A percentile compares a stretch with the other conserved stretches of the same genome.
phyloP scores from a whole-genome alignment of 768 basidiomycete species.

The Phanerochaete sordida region DNA sequence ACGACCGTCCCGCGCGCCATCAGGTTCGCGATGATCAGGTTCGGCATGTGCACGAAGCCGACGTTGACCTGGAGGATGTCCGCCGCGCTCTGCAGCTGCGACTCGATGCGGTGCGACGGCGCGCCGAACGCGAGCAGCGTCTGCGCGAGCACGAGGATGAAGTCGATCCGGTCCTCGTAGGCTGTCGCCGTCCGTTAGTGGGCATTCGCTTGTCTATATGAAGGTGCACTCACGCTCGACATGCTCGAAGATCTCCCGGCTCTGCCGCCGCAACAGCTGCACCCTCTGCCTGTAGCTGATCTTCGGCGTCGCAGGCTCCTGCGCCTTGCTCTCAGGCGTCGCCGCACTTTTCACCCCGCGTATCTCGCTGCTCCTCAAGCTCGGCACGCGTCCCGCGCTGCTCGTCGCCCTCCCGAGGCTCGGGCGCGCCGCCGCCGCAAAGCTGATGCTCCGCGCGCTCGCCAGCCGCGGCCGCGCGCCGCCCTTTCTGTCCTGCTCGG shows the following conservation, averaged over 20 bases:
- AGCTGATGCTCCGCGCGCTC: neutral
- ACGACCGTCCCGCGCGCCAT: slow-evolving; percentile 69
- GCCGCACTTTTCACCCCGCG: neutral
- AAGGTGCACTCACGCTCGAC: slow-evolving; percentile 22
- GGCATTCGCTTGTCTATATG: no score
- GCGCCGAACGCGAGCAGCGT: slow-evolving; percentile 90
- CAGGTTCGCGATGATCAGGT: slow-evolving; percentile 78
- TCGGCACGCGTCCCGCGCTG: neutral
- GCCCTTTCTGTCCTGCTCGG: neutral
- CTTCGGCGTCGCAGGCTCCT: neutral
- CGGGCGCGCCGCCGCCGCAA: neutral
- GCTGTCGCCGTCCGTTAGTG: slow-evolving; percentile 4
- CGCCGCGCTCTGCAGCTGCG: slow-evolving; percentile 79
- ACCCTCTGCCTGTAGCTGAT: slow-evolving; percentile 13
- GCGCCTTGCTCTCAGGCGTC: neutral
- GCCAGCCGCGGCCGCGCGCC: neutral
- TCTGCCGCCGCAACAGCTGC: slow-evolving; percentile 8
- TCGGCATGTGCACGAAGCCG: slow-evolving; percentile 80
- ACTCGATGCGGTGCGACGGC: slow-evolving; percentile 91
- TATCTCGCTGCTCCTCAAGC: neutral
- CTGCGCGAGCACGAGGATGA: slow-evolving; percentile 82
- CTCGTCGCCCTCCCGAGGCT: neutral
- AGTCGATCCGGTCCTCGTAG: slow-evolving; percentile 41
- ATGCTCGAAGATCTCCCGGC: slow-evolving; percentile 17
- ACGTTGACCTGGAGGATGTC: slow-evolving; percentile 74